Percentiles rank a stretch among this genome's conserved stretches.
Evolutionary conservation across 352 stramenopile species (phyloP).

Genomic region (Globisporangium mamillatum): DNA sequence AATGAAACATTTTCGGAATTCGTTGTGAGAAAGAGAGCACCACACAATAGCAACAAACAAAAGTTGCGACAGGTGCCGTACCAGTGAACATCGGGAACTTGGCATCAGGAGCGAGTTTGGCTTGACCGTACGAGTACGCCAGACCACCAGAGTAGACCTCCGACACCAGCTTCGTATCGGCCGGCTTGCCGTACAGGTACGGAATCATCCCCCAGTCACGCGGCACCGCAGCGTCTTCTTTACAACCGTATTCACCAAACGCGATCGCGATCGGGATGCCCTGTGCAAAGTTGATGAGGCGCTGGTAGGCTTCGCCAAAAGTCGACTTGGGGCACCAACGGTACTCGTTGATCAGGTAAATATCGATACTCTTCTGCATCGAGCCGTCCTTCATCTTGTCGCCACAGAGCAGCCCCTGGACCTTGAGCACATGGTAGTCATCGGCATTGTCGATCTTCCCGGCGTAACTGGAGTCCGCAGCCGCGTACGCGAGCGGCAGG

Average conservation of each 20-base stretch:
- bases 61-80: slow-evolving; percentile 17
- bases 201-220: slow-evolving; percentile 76
- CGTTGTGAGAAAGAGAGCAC: slow-evolving; percentile 1
- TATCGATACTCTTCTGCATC: slow-evolving; percentile 84
- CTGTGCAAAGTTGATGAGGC: slow-evolving; percentile 65
- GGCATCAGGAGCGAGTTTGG: slow-evolving; percentile 62
- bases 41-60: background rate
- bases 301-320: slow-evolving; percentile 69
- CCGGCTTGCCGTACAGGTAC: slow-evolving; percentile 75
- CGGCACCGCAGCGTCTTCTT: slow-evolving; percentile 37
- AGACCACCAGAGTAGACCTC: slow-evolving; percentile 82
- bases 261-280: slow-evolving; percentile 80
- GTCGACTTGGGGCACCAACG: slow-evolving; percentile 75
- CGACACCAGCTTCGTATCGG: slow-evolving; percentile 60
- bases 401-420: slow-evolving; percentile 82
- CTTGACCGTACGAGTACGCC: slow-evolving; percentile 85
- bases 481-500: slow-evolving; percentile 76
- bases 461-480: slow-evolving; percentile 72
- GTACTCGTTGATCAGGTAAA: slow-evolving; percentile 89
- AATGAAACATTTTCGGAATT: background rate
- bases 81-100: slow-evolving; percentile 83
- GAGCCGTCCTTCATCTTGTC: slow-evolving; percentile 81
- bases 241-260: slow-evolving; percentile 83
- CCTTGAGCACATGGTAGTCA: slow-evolving; percentile 78
- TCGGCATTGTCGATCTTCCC: slow-evolving; percentile 55